Conservation (phyloP, 2,329 filamentous ascomycete species). For the Daldinia sp. region DNA sequence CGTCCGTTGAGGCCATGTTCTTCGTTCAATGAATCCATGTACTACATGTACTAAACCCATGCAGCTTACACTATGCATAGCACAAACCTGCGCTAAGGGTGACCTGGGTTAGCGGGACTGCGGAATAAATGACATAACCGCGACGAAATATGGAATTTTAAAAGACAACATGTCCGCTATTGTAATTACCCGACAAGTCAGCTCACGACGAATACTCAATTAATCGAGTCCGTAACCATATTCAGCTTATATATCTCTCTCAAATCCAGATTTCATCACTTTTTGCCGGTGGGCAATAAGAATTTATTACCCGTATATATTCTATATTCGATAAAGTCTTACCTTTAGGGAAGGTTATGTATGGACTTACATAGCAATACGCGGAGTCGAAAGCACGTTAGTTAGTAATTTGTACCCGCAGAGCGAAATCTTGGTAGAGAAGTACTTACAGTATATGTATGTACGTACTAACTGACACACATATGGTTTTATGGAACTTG, state of each 20-base stretch:
- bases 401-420: conserved; percentile 1
- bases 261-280: neutral
- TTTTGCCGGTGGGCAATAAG: conserved; percentile 2
- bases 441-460: neutral
- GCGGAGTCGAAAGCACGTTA: neutral
- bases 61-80: conserved; percentile 9
- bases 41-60: neutral
- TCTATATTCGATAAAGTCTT: conserved; percentile 18
- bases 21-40: conserved; percentile 6
- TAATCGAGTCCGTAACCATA: conserved; percentile 9
- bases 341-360: neutral
- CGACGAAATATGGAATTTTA: conserved; percentile 19
- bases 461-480: neutral
- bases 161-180: conserved; percentile 24
- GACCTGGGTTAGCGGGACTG: conserved; percentile 22
- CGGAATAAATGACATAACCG: conserved; percentile 40
- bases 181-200: conserved; percentile 37
- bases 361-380: neutral
- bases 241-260: conserved; percentile 2
- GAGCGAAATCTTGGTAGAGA: conserved; percentile 1
- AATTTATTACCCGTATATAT: conserved; percentile 26
- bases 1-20: conserved; percentile 32
- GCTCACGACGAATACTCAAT: conserved; percentile 30
- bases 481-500: neutral
- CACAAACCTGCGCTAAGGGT: conserved; percentile 23